A percentile compares a stretch with the other conserved stretches of the same genome.
Conservation (phyloP, 306 rosid species). For the Rubus idaeus region DNA sequence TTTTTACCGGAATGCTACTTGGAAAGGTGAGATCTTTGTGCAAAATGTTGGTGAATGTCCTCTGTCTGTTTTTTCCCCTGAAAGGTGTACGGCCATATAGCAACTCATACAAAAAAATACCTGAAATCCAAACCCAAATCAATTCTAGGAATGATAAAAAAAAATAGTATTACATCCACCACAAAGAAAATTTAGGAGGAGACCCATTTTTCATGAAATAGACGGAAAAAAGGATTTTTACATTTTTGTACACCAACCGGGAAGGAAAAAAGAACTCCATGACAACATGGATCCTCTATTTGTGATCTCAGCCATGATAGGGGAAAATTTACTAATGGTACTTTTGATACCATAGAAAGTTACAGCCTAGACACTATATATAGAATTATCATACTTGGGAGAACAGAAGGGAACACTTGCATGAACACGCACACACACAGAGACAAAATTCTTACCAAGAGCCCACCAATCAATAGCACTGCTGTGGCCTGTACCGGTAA, state of each 20-base stretch:
- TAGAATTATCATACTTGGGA: neutral
- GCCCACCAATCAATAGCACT: constrained; percentile 99
- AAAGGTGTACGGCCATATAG: constrained; percentile 95
- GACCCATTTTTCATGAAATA: neutral
- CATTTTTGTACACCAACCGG: too few relatives aligned
- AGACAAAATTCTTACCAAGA: constrained; percentile 56
- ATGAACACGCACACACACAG: neutral
- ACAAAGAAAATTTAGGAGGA: neutral
- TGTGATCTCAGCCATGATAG: neutral
- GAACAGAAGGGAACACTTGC: neutral
- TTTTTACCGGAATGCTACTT: constrained; percentile 75
- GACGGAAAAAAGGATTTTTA: neutral
- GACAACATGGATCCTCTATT: neutral
- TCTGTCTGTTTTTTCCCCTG: constrained; percentile 87
- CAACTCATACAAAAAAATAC: constrained; percentile 92
- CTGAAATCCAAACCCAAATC: constrained; percentile 43
- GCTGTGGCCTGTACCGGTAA: constrained; percentile 77
- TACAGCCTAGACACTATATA: neutral
- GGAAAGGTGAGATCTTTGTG: constrained; percentile 96
- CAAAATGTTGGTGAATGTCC: constrained; percentile 82
- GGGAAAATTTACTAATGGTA: too few relatives aligned
- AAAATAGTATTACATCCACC: neutral
- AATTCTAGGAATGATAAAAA: neutral
- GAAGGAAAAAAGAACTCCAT: neutral
- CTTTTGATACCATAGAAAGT: neutral